Conservation (phyloP, 2,329 filamentous ascomycete species). For the Botrytis squamosa region DNA sequence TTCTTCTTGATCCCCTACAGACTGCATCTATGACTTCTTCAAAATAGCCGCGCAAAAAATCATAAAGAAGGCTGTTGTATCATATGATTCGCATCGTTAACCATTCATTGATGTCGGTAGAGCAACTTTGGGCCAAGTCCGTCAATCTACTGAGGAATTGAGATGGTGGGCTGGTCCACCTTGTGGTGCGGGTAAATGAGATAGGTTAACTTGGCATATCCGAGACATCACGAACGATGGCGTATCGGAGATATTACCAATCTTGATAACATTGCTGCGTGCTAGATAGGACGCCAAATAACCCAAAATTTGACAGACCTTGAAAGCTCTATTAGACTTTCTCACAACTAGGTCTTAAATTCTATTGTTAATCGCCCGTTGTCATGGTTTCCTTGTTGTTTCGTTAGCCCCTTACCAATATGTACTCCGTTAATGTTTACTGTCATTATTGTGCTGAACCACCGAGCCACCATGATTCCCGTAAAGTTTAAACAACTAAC, state of each 20-base stretch:
- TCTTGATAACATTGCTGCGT: constrained; percentile 4
- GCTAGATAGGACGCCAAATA: constrained; percentile 2
- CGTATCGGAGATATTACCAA: constrained; percentile 19
- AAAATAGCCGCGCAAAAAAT: constrained; percentile 16
- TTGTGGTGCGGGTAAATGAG: constrained; percentile 3
- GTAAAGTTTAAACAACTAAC: background rate
- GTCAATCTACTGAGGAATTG: constrained; percentile 10
- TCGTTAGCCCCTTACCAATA: background rate
- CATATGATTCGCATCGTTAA: background rate
- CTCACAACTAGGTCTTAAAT: background rate
- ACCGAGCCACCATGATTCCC: background rate
- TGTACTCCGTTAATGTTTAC: background rate
- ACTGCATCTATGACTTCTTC: background rate
- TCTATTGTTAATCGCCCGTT: background rate
- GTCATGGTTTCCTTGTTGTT: background rate
- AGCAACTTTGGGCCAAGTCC: constrained; percentile 19
- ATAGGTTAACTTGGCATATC: constrained; percentile 8
- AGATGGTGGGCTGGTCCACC: background rate
- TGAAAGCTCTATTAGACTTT: background rate
- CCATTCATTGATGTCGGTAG: background rate
- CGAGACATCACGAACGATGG: constrained; percentile 16
- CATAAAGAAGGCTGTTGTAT: background rate
- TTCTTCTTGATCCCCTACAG: background rate
- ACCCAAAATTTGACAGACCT: background rate
- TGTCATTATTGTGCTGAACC: background rate